Evolutionary conservation across 108 stramenopile species (phyloP).

Genomic region (Seminavis robusta): DNA sequence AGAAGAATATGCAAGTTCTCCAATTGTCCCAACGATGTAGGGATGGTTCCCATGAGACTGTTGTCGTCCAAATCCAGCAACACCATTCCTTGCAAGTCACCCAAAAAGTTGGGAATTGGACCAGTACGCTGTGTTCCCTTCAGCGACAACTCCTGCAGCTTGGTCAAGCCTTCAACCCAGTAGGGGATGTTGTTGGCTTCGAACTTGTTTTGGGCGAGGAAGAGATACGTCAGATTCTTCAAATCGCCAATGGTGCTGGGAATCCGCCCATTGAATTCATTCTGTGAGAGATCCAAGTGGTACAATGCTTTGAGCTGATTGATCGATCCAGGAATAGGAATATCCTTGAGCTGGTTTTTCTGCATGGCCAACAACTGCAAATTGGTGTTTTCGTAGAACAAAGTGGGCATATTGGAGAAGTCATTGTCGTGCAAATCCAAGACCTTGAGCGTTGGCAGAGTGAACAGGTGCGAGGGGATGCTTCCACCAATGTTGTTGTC

Average conservation of each 20-base stretch:
- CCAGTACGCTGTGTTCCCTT: constrained; percentile 21
- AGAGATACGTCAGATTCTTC: constrained; percentile 16
- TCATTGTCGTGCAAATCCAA: constrained; percentile 30
- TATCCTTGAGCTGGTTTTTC: neutral
- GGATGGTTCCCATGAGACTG: constrained; percentile 23
- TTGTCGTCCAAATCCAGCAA: constrained; percentile 40
- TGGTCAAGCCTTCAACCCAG: constrained; percentile 11
- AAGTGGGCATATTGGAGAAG: constrained; percentile 17
- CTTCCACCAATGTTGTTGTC: constrained; percentile 20
- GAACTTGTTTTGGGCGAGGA: constrained; percentile 31
- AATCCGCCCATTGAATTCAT: constrained; percentile 21
- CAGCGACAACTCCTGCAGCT: constrained; percentile 29
- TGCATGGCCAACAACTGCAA: constrained; percentile 23
- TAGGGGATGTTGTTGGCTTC: constrained; percentile 19
- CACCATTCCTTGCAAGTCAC: constrained; percentile 7
- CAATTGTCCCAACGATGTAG: constrained; percentile 20
- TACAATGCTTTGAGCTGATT: neutral
- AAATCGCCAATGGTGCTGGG: constrained; percentile 8
- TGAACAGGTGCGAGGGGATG: constrained; percentile 21
- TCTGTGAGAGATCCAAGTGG: constrained; percentile 5
- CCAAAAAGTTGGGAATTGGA: constrained; percentile 21
- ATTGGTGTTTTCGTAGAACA: neutral
- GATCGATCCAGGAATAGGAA: neutral
- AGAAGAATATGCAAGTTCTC: constrained; percentile 29
- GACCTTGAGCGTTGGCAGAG: constrained; percentile 14